Base-by-base conservation (phyloP, 805 yeast genomes). In the Lipomyces orientalis region DNA sequence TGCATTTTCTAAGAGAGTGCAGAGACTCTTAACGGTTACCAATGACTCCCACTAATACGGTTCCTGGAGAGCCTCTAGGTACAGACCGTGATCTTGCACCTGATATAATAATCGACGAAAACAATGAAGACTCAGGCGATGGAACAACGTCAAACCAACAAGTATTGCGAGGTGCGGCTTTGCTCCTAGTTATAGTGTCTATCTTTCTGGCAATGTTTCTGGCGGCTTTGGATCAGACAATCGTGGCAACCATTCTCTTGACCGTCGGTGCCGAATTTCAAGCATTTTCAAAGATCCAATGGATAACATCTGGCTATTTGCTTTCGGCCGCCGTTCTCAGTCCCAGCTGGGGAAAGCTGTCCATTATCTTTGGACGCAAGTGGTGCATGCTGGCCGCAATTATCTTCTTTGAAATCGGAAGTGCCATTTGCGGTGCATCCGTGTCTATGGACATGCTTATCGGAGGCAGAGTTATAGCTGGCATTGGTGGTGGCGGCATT, bases 401-500 rank as follows among this genome's bases (percentile, higher is more conserved):
- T 54, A 72, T 81, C 39, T 71, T 81, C 2, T 78, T 81, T 3
- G 86, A 84, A 70, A 67, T 84, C 54, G 67, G 67, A 8, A 62
- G 67, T n/a, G 61, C 52, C 46, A 29, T 62, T 2, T 66, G 67
- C 60, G 67, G 64, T n/a, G 34, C 58, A 16, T 66, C 67, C 14
- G 37, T 58, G 3, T 54, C 63, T 39, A 88, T 89, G 87, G 79
- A 82, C 65, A 83, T 85, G 81, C 76, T 90, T 57, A 87, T 90
- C 67, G 91, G 87, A 2, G 93, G 92, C 0, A 81, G 93, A 73
- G 87, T 86, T 8, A 78, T 90, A 22, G 87, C 87, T 62, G 94
- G 94, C 62, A 73, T 87, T 39, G 94, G 93, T 19, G 91, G 88
- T 8, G 89, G 90, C 52, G 90, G 90, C 33, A 82, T 88, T 58